Evolutionary conservation across 805 yeast genomes (phyloP), one percentile per base, ranked within the genome.

Genomic region (Tetrapisispora iriomotensis): DNA sequence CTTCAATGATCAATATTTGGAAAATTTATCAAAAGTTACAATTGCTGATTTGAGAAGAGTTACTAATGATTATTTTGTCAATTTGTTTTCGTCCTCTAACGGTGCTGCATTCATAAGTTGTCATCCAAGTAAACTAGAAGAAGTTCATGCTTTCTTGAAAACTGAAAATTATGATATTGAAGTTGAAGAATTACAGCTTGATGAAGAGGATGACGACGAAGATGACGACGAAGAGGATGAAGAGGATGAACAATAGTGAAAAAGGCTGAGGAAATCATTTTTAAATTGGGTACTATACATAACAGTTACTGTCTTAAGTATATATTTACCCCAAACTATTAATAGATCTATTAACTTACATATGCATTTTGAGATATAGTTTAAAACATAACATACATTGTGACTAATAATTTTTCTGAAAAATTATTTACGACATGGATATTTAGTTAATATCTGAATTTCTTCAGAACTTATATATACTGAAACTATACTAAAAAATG

Each of bases 101-200:
- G 77, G 92, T 10, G 62, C 72, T 18, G 68, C 84, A 8, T 87
- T 86, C 51, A 65, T 79, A 3, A 76, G 86, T 50, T 73, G 88
- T 40, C 87, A 92, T 48, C 82, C 90, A 3, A 64, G 78, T 2
- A 80, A 78, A 45, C 55, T 64, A 3, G 74, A 66, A 0, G 61
- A 59, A 5, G 61, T 83, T 38, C 58, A 61, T 31, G 60, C 56
- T 14, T 74, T 67, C 39, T 72, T 88, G 40, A 51, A 49, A 8
- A 50, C 50, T 1, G 60, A 65, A 36, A 94, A 94, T 0, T 90
- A 81, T 54, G 60, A 64, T 0, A 81, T 82, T 21, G 54, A 58
- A 5, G 62, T 77, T 22, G 86, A 80, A 44, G 76, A 75, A 36
- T 60, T 80, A 43, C 58, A 56, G 8, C 62, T 53, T 4, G 68